Evolutionary conservation across 1,139 yeast genomes (phyloP), one percentile per base, ranked within the genome.

Genomic region (Schizosaccharomyces versatilis): DNA sequence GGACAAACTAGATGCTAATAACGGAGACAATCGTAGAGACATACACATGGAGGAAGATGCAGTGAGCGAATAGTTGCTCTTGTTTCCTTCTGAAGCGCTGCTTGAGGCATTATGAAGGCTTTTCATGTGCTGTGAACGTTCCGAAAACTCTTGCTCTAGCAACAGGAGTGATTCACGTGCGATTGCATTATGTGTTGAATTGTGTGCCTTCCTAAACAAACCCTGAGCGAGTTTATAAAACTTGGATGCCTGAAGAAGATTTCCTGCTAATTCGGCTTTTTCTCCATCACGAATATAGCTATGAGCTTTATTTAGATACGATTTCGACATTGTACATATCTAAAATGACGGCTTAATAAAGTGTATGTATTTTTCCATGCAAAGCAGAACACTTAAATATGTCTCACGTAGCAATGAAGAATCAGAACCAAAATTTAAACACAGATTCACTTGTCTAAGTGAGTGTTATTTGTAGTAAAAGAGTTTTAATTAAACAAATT

Each of bases 251-350:
- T 44, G 49, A 7, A 36, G 15, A 2, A 44, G 7, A 8, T 44
- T 36, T 14, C 49, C 49, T 8, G 38, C 9, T 9, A 44, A 32
- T 19, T 44, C 49, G 14, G 19, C 38, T 19, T 17, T 44, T 44
- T 44, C 49, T 36, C 49, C 49, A 44, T 44, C 49, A 19, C 49
- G 49, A 14, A 36, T 38, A 32, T 44, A 44, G 9, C 32, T 36
- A 44, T 44, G 49, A 8, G 49, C 49, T 36, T 44, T 9, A 1
- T 9, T 7, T 32, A 9, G 49, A 19, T 44, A 44, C 5, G 32
- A 24, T 5, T 24, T 24, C 32, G 32, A 24, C 32, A 24, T 24
- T 24, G 32, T 2, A 24, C 32, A 24, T 24, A 24, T 24, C 5
- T 5, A 24, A 2, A 5, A 24, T 24, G 32, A 24, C 32, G 5